phyloP scores from a whole-genome alignment of 345 rosid species.

The Sapria himalayana region DNA sequence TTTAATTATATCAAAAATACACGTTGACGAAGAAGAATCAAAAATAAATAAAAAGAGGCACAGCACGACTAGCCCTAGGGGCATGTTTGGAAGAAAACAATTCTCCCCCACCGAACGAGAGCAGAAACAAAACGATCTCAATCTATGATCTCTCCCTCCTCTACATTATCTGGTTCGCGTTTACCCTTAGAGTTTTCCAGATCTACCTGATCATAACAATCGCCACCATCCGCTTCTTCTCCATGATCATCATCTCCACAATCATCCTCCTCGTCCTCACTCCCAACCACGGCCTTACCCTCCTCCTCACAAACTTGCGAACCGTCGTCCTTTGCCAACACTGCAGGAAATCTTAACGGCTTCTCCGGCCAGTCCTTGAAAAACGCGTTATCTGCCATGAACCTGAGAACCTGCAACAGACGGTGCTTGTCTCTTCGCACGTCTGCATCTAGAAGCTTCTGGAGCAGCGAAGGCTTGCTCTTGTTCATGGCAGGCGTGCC shows the following conservation, averaged over 20 bases:
- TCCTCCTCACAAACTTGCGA: slow-evolving; percentile 13
- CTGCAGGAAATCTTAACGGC: slow-evolving; percentile 37
- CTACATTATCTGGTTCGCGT: slow-evolving; percentile 12
- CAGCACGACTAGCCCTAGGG: not conserved
- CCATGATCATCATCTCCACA: not conserved
- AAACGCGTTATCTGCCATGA: slow-evolving; percentile 53
- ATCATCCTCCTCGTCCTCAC: not conserved
- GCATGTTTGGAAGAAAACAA: not conserved
- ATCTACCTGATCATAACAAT: slow-evolving; percentile 3
- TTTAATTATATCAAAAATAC: too few species aligned
- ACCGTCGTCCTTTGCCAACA: slow-evolving; percentile 29
- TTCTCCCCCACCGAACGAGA: too few species aligned
- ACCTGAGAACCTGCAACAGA: slow-evolving; percentile 51
- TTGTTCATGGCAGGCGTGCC: slow-evolving; percentile 12
- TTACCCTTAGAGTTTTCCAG: not conserved
- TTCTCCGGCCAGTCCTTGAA: slow-evolving; percentile 42
- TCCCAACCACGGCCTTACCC: not conserved
- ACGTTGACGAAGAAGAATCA: too few species aligned
- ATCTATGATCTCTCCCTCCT: slow-evolving; percentile 48
- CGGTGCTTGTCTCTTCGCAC: slow-evolving; percentile 38
- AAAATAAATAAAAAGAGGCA: too few species aligned
- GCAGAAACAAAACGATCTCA: slow-evolving; percentile 10
- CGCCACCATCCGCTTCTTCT: slow-evolving; percentile 4
- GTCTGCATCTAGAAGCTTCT: slow-evolving; percentile 63
- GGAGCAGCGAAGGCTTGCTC: slow-evolving; percentile 43